A percentile compares a stretch with the other conserved stretches of the same genome.
Conservation (phyloP, 2,329 filamentous ascomycete species). For the Keithomyces neogunnii region DNA sequence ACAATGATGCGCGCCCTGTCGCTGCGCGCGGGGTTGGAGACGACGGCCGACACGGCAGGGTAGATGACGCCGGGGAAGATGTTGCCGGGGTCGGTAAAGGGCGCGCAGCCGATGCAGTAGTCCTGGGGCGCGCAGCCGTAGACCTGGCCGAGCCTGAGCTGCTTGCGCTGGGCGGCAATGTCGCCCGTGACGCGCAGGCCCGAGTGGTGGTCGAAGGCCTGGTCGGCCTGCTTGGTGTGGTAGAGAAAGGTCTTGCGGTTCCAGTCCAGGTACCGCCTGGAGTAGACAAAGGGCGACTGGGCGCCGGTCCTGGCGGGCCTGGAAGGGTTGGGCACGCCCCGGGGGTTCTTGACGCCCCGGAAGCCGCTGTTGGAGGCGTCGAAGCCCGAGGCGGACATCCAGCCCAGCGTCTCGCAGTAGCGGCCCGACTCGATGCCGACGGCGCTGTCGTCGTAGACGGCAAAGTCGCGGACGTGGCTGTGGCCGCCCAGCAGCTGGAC, state of each 20-base stretch:
- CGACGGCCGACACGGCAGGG: conserved; percentile 39
- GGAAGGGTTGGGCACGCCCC: conserved; percentile 27
- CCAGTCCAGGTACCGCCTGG: conserved; percentile 59
- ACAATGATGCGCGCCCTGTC: conserved; percentile 46
- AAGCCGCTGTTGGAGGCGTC: conserved; percentile 34
- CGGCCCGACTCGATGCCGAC: conserved; percentile 55
- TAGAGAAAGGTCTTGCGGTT: conserved; percentile 58
- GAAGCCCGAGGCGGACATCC: conserved; percentile 56
- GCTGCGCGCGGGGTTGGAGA: conserved; percentile 43
- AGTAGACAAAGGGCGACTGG: conserved; percentile 35
- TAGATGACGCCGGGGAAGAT: conserved; percentile 43
- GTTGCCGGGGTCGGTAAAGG: conserved; percentile 41
- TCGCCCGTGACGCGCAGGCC: conserved; percentile 37
- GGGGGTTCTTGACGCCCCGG: conserved; percentile 24
- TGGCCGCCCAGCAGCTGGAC: conserved; percentile 60
- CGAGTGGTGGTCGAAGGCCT: conserved; percentile 39
- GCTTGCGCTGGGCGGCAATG: conserved; percentile 40
- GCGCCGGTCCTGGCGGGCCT: conserved; percentile 30
- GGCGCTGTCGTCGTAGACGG: conserved; percentile 52
- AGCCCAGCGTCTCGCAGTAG: conserved; percentile 62
- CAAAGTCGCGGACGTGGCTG: conserved; percentile 56
- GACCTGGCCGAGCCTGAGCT: conserved; percentile 45
- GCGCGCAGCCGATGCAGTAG: conserved; percentile 49
- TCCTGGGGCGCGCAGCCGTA: conserved; percentile 53
- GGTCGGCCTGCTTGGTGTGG: conserved; percentile 45